Evolutionary conservation across 306 rosid genomes (phyloP).

Genomic region (Parietaria judaica): DNA sequence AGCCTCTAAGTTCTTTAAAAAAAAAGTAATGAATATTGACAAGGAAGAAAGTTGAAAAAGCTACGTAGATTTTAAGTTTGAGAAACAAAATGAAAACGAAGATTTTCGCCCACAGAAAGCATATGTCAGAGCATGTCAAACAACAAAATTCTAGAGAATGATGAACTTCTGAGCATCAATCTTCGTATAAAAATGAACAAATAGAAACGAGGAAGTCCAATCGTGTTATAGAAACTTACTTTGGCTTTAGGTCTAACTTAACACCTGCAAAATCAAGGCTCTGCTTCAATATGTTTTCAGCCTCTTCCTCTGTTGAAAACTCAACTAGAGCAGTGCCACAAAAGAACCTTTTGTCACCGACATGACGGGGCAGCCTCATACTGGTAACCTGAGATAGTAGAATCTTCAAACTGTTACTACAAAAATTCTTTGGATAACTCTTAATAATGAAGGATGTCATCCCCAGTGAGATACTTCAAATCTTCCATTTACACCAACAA

Average conservation of each 20-base stretch:
- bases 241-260: slow-evolving; percentile 54
- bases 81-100: slow-evolving; percentile 1
- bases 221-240: slow-evolving; percentile 41
- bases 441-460: too few species aligned
- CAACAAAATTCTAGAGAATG: neutral
- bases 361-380: slow-evolving; percentile 80
- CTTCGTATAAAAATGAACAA: neutral
- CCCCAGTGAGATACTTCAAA: too few species aligned
- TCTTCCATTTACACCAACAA: too few species aligned
- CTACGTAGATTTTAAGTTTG: neutral
- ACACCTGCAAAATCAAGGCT: slow-evolving; percentile 49
- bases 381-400: slow-evolving; percentile 59
- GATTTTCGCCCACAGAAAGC: neutral
- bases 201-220: too few species aligned
- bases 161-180: neutral
- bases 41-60: neutral
- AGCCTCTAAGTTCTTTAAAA: neutral
- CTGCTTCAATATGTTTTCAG: slow-evolving; percentile 37
- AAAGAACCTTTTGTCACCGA: slow-evolving; percentile 67
- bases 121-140: neutral
- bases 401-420: slow-evolving; percentile 4
- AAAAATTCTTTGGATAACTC: neutral
- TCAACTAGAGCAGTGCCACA: slow-evolving; percentile 81
- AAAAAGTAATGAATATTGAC: neutral
- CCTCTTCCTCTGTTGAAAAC: slow-evolving; percentile 65